Conservation (phyloP, 257 asterid genomes). For the Asclepias syriaca region DNA sequence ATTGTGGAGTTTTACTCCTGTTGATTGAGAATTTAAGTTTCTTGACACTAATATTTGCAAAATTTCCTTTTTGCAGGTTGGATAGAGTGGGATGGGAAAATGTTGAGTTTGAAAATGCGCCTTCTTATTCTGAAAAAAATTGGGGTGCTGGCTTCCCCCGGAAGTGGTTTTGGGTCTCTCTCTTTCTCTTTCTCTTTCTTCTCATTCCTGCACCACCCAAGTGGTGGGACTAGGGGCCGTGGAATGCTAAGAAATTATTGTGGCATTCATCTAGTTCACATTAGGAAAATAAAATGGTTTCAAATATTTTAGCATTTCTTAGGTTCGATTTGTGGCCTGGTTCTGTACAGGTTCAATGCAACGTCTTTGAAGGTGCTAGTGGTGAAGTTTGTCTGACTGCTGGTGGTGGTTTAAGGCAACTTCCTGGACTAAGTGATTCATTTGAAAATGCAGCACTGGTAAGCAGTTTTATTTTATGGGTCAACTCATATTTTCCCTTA, state of each 20-base stretch:
- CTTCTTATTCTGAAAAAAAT: slow-evolving; percentile 92
- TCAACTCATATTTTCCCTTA: not conserved
- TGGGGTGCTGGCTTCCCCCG: slow-evolving; percentile 98
- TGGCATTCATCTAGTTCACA: not conserved
- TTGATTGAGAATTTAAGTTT: not conserved
- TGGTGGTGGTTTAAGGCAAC: slow-evolving; percentile 89
- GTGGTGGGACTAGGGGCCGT: not conserved
- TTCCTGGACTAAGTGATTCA: slow-evolving; percentile 66
- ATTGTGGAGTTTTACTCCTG: not conserved
- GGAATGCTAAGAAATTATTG: not conserved
- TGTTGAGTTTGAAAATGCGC: slow-evolving; percentile 88
- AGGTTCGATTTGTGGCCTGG: slow-evolving; percentile 14
- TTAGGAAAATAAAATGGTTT: not conserved
- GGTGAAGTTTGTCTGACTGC: slow-evolving; percentile 85
- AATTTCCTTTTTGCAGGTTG: slow-evolving; percentile 58
- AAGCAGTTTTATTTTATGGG: slow-evolving; percentile 16
- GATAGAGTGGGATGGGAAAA: slow-evolving; percentile 95
- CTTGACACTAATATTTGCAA: not conserved
- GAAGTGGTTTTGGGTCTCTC: slow-evolving; percentile 94
- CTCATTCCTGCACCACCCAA: not conserved
- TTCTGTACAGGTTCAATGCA: slow-evolving; percentile 72
- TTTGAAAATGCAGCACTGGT: slow-evolving; percentile 94
- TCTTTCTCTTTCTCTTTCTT: not conserved
- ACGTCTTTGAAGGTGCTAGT: slow-evolving; percentile 82
- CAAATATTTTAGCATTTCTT: not conserved